These are phyloP conservation scores for Colletotrichum sojae DNA, from an alignment of 2,329 filamentous ascomycete species.

Conservation along the genomic window DNA sequence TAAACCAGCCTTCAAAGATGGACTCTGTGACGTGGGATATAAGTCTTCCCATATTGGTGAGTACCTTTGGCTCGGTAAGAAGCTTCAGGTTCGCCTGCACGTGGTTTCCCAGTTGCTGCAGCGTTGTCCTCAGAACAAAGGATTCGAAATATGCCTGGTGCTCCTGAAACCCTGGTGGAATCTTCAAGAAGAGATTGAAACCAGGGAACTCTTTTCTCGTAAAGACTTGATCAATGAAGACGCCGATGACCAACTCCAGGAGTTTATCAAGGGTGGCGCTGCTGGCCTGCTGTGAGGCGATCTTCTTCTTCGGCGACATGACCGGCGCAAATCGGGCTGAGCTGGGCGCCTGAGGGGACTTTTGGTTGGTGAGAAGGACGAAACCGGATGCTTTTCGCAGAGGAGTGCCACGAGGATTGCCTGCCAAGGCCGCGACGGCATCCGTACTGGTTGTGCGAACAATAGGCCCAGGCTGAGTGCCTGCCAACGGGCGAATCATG, in stretches of 20 bases:
- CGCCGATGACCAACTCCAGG: constrained; percentile 81
- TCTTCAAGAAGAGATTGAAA: constrained; percentile 86
- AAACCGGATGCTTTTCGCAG: constrained; percentile 91
- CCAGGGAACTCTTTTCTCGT: constrained; percentile 91
- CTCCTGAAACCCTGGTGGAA: constrained; percentile 92
- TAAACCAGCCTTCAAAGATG: constrained; percentile 96
- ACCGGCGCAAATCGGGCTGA: constrained; percentile 74
- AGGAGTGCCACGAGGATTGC: constrained; percentile 70
- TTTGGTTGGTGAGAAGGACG: constrained; percentile 84
- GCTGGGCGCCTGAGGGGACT: constrained; percentile 69
- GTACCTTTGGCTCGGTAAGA: constrained; percentile 83
- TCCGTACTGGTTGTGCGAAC: constrained; percentile 77
- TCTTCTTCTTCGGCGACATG: constrained; percentile 71
- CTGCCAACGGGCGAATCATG: constrained; percentile 80
- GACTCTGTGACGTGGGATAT: constrained; percentile 87
- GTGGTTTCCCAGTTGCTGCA: constrained; percentile 78
- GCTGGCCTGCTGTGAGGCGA: constrained; percentile 66
- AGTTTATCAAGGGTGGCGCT: constrained; percentile 82
- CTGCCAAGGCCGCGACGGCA: constrained; percentile 64
- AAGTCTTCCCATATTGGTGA: constrained; percentile 90
- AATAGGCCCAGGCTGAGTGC: constrained; percentile 76
- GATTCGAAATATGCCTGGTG: constrained; percentile 97
- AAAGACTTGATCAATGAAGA: constrained; percentile 90
- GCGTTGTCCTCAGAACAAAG: constrained; percentile 82
- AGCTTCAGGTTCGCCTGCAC: constrained; percentile 80